These are phyloP conservation scores for Phytophthora hibernalis DNA, from an alignment of 352 stramenopile genomes.

Conservation along the genomic window DNA sequence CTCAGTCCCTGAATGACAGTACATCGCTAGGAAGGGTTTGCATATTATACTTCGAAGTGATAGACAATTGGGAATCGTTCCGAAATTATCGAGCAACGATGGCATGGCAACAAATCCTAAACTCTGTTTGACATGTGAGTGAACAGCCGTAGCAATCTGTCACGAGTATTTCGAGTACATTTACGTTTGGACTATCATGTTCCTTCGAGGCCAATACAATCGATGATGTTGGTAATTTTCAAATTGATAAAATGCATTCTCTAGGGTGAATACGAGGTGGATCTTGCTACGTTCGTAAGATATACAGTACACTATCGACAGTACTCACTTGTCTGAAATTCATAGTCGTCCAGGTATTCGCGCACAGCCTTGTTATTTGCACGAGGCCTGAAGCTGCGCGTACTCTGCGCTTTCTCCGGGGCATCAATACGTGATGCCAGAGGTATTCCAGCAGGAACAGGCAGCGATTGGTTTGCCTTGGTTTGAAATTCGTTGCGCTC, in stretches of 20 bases:
- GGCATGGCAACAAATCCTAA: too few relatives aligned
- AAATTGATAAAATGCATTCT: not conserved
- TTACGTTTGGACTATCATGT: too few relatives aligned
- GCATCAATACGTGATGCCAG: not conserved
- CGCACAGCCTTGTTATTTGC: not conserved
- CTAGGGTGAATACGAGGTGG: not conserved
- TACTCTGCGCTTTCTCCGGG: not conserved
- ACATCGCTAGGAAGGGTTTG: too few relatives aligned
- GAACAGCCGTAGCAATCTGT: too few relatives aligned
- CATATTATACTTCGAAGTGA: too few relatives aligned
- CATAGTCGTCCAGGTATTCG: not conserved
- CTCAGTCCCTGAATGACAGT: too few relatives aligned
- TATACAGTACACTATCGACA: not conserved
- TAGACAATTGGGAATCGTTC: too few relatives aligned
- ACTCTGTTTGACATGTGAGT: too few relatives aligned
- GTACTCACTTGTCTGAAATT: not conserved
- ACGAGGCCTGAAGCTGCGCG: not conserved
- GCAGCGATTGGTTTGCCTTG: not conserved
- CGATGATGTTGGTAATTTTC: too few relatives aligned
- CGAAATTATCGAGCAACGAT: too few relatives aligned
- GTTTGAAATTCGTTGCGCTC: not conserved
- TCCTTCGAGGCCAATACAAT: too few relatives aligned
- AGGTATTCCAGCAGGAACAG: not conserved
- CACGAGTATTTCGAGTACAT: too few relatives aligned
- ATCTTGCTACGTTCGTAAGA: constrained; percentile 1